These are phyloP conservation scores for Lentinula boryana DNA, from an alignment of 768 basidiomycete genomes.

Conservation along the genomic window DNA sequence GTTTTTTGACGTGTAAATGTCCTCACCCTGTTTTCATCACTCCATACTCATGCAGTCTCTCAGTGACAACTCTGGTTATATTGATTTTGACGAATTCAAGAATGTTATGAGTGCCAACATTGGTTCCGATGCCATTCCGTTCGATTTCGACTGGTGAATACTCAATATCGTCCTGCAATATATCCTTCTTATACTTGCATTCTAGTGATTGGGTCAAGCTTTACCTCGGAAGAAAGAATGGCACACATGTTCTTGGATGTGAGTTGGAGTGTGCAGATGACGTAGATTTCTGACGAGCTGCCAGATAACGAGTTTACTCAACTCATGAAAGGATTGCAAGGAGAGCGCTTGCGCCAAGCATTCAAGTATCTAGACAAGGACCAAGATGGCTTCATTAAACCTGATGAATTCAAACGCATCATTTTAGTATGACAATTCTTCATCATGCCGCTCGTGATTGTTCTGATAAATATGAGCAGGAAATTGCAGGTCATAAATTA, in stretches of 20 bases:
- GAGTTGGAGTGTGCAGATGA: constrained; percentile 21
- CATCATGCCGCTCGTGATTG: background rate
- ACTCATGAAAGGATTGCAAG: constrained; percentile 97
- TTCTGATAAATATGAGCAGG: constrained; percentile 37
- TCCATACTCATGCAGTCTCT: constrained; percentile 9
- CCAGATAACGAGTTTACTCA: constrained; percentile 96
- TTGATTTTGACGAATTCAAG: constrained; percentile 94
- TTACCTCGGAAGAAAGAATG: constrained; percentile 91
- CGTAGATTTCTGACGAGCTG: background rate
- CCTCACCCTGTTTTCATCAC: background rate
- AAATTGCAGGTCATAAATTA: constrained; percentile 95
- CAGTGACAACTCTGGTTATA: constrained; percentile 88
- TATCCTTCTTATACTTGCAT: background rate
- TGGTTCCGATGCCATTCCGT: constrained; percentile 79
- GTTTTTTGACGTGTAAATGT: constrained; percentile 87
- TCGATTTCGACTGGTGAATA: constrained; percentile 85
- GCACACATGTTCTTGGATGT: constrained; percentile 90
- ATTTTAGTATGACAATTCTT: constrained; percentile 63
- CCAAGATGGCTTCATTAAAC: constrained; percentile 89
- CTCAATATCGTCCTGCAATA: background rate
- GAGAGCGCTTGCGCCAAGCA: constrained; percentile 93
- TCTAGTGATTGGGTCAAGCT: constrained; percentile 90
- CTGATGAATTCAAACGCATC: constrained; percentile 92
- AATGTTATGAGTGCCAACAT: constrained; percentile 80
- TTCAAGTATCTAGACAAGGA: constrained; percentile 89